These are phyloP conservation scores for Fusarium annulatum DNA, from an alignment of 2,329 filamentous ascomycete species.

Conservation along the genomic window DNA sequence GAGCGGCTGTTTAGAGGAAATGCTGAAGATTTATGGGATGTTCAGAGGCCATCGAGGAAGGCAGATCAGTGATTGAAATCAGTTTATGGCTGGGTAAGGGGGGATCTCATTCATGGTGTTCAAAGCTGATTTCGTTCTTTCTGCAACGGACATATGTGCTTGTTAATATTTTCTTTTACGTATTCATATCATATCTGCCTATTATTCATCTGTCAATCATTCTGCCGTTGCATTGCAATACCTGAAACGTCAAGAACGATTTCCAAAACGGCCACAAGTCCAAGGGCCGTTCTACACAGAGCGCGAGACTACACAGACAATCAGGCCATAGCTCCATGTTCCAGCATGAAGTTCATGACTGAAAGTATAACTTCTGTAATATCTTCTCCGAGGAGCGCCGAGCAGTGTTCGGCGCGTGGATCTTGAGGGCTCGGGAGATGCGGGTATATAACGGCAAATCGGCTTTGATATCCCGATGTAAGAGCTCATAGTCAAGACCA, in stretches of 20 bases:
- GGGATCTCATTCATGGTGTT: not conserved
- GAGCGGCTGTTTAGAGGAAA: constrained; percentile 66
- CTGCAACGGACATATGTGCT: not conserved
- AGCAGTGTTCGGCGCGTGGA: not conserved
- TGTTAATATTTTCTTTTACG: not conserved
- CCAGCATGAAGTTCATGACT: not conserved
- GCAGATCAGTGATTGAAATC: not conserved
- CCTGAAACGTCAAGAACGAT: not conserved
- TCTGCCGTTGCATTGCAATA: not conserved
- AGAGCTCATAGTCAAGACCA: too few relatives aligned
- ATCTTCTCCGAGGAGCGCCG: not conserved
- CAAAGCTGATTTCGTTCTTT: not conserved
- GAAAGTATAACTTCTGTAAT: not conserved
- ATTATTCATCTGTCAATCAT: not conserved
- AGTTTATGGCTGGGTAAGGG: not conserved
- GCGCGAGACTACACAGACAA: not conserved
- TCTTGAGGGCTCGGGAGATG: not conserved
- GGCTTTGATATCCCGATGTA: not conserved
- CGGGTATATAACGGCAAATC: not conserved
- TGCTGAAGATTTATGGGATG: constrained; percentile 61
- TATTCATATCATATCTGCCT: not conserved
- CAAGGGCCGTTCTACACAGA: not conserved
- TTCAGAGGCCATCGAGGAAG: not conserved
- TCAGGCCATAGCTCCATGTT: not conserved
- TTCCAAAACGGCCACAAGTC: not conserved